Percentiles rank a stretch among this genome's conserved stretches.
Evolutionary conservation across 1,284 basidiomycete genomes (phyloP).

Genomic region (Ustanciosporium gigantosporum): DNA sequence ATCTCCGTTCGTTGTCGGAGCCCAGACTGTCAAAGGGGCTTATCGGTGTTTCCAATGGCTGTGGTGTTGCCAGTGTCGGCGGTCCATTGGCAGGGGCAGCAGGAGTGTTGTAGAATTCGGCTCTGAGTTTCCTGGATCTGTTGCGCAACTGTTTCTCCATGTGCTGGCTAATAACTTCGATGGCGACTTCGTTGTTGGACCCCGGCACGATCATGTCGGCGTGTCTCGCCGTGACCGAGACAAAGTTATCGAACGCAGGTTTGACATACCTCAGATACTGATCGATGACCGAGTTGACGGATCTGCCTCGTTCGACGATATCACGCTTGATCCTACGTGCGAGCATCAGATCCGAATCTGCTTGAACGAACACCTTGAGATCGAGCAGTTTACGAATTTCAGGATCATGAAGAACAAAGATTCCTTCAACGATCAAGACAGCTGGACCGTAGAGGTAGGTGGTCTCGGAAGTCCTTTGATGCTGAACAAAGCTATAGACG

Average conservation of each 20-base stretch:
- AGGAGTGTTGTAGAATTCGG: conserved; percentile 44
- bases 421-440: conserved; percentile 94
- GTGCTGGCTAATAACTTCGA: conserved; percentile 90
- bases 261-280: conserved; percentile 88
- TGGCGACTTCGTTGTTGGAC: conserved; percentile 66
- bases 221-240: conserved; percentile 80
- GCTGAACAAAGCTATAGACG: conserved; percentile 88
- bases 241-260: conserved; percentile 90
- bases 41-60: too few species aligned
- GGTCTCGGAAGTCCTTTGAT: conserved; percentile 81
- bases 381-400: conserved; percentile 79
- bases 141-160: conserved; percentile 74
- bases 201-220: conserved; percentile 69
- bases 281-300: conserved; percentile 82
- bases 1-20: conserved; percentile 15
- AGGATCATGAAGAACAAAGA: conserved; percentile 78
- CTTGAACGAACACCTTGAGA: conserved; percentile 73
- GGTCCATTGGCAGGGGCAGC: conserved; percentile 11
- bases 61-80: not conserved
- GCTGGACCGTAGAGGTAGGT: conserved; percentile 93
- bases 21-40: conserved; percentile 22
- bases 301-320: conserved; percentile 81
- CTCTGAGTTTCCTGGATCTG: conserved; percentile 31
- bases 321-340: conserved; percentile 87
- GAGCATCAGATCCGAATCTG: conserved; percentile 95